These are phyloP conservation scores for Hemileia vastatrix DNA, from an alignment of 1,284 basidiomycete species.

Conservation along the genomic window DNA sequence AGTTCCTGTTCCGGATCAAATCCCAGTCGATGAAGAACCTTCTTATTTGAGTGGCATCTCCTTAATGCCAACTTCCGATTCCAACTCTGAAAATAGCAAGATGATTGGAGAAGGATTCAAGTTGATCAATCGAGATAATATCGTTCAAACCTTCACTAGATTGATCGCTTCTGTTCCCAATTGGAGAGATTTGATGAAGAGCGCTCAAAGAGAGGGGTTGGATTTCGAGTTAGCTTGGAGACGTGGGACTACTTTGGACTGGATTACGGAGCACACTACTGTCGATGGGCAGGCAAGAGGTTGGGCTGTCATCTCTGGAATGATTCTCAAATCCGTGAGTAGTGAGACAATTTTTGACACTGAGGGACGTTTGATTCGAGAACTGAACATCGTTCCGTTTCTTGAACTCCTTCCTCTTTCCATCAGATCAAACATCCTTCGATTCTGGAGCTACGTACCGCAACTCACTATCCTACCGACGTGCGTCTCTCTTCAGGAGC, in stretches of 20 bases:
- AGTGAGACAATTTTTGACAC: neutral
- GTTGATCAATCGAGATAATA: conserved; percentile 54
- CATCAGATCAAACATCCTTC: conserved; percentile 49
- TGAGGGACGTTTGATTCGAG: conserved; percentile 4
- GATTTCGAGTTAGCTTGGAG: conserved; percentile 68
- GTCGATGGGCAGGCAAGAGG: conserved; percentile 55
- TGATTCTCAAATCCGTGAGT: conserved; percentile 59
- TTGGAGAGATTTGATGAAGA: conserved; percentile 57
- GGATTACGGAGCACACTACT: conserved; percentile 64
- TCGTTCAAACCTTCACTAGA: conserved; percentile 54
- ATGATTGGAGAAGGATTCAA: conserved; percentile 47
- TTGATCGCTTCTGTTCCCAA: conserved; percentile 53
- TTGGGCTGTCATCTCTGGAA: conserved; percentile 63
- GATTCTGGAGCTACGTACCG: conserved; percentile 61
- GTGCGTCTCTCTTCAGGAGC: conserved; percentile 54
- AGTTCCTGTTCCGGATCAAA: conserved; percentile 56
- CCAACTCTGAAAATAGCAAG: neutral
- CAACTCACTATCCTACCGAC: conserved; percentile 56
- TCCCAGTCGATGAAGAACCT: conserved; percentile 36
- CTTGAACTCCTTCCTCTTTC: too few species aligned
- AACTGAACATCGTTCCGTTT: conserved; percentile 3
- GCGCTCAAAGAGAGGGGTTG: conserved; percentile 52
- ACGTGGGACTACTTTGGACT: conserved; percentile 60
- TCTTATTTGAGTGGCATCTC: conserved; percentile 42
- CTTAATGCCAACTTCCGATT: neutral